These are phyloP conservation scores for Geotrichum fermentans DNA, from an alignment of 1,139 yeast species.

Conservation along the genomic window DNA sequence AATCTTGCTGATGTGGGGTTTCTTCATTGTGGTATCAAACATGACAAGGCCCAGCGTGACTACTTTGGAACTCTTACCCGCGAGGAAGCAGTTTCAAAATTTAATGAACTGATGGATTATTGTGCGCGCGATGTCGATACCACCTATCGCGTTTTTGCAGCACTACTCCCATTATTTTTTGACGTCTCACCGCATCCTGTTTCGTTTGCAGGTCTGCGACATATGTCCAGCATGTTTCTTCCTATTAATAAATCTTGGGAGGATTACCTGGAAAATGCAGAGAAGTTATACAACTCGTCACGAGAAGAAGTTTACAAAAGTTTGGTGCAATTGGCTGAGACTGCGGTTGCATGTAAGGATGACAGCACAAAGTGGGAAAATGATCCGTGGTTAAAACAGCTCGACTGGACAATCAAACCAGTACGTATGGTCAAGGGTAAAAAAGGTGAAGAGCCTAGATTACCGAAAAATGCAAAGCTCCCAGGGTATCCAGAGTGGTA, in stretches of 20 bases:
- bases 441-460: conserved; percentile 39
- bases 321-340: conserved; percentile 56
- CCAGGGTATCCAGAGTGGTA: conserved; percentile 97
- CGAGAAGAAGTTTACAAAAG: conserved; percentile 54
- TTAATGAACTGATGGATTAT: conserved; percentile 62
- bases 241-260: conserved; percentile 80
- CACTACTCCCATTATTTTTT: conserved; percentile 65
- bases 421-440: conserved; percentile 65
- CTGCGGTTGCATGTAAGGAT: conserved; percentile 46
- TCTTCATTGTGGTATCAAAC: conserved; percentile 67
- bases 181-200: conserved; percentile 86
- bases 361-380: conserved; percentile 32
- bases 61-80: conserved; percentile 55
- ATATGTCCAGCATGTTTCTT: conserved; percentile 68
- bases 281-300: conserved; percentile 57
- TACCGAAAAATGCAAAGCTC: conserved; percentile 61
- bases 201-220: conserved; percentile 80
- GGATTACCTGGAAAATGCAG: conserved; percentile 63
- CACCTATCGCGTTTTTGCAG: conserved; percentile 65
- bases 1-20: conserved; percentile 77
- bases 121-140: conserved; percentile 82
- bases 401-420: conserved; percentile 77
- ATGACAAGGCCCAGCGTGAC: conserved; percentile 66
- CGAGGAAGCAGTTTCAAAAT: conserved; percentile 49
- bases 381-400: conserved; percentile 88